Evolutionary conservation across 768 basidiomycete genomes (phyloP), one percentile per base, ranked within the genome.

Genomic region (Dentipellis fragilis): DNA sequence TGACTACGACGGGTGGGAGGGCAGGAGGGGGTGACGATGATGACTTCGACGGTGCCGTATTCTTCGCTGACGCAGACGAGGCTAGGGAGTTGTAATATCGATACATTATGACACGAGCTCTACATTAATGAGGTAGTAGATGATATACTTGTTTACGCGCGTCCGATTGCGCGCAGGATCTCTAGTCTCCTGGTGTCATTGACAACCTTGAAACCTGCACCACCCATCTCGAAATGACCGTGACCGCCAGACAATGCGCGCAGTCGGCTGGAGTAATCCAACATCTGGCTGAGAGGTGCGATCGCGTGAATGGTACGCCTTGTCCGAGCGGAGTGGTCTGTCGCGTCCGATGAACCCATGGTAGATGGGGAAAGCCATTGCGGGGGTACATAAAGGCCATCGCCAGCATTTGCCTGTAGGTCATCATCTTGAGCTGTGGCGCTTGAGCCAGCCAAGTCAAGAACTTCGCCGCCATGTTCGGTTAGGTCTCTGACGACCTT

Each of bases 41-140:
- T 45, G 87, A 86, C 45, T 78, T 85, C 63, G 87, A 89, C 56
- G 83, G 81, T 38, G 79, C 78, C 11, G 77, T 83, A 40, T 80
- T 90, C 42, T 87, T 89, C 59, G 89, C 85, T 10, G 89, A 93
- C 67, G 90, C 89, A 36, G 89, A 92, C 63, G 89, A 92, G 70
- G 71, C 72, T 34, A 78, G 74, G 65, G 84, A 85, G 62, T 65
- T 86, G 58, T 80, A 52, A 64, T 19, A 36, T 42, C 45, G 40
- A 29, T 29, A 23, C 14, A 62, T 29, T 29, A 29, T 29, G 29
- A 11, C 55, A 45, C 42, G 19, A 17, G 42, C 16, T 45, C 29
- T 29, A 29, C 29, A 17, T n/a, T 45, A 45, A 8, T 10, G 42
- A 16, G n/a, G 42, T 42, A 52, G 19, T 59, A 58, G 61, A 57